Conservation (phyloP, 2,329 filamentous ascomycete genomes). For the Penicillium janthinellum region DNA sequence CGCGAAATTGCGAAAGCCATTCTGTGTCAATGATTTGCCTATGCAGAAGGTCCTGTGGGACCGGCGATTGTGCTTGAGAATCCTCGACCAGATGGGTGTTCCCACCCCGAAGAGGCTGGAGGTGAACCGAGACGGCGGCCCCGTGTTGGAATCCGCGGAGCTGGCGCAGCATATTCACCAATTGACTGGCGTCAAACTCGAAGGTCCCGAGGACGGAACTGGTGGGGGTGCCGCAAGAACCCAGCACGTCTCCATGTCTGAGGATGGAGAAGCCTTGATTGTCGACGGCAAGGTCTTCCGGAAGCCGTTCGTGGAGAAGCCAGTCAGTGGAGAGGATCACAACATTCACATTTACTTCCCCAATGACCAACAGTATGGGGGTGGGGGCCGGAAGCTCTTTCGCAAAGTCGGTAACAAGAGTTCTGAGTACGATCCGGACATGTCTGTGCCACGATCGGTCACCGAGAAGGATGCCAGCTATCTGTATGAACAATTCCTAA, state of each 20-base stretch:
- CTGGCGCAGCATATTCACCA: conserved; percentile 78
- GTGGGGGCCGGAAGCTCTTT: conserved; percentile 89
- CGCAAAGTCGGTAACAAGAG: conserved; percentile 99
- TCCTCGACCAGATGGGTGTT: conserved; percentile 86
- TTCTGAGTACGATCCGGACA: conserved; percentile 82
- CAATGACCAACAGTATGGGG: conserved; percentile 69
- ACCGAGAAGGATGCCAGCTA: conserved; percentile 81
- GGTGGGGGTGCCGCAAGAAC: conserved; percentile 60
- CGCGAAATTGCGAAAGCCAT: conserved; percentile 87
- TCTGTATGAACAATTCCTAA: conserved; percentile 95
- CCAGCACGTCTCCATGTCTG: conserved; percentile 77
- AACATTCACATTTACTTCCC: conserved; percentile 99
- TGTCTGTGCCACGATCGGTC: conserved; percentile 76
- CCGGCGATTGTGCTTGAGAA: conserved; percentile 80
- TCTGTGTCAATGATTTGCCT: conserved; percentile 94
- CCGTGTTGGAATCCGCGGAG: conserved; percentile 73
- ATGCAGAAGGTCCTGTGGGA: conserved; percentile 99
- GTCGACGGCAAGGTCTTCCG: conserved; percentile 80
- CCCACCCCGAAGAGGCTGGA: conserved; percentile 87
- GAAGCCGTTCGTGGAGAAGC: conserved; percentile 98
- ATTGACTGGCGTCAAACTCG: conserved; percentile 74
- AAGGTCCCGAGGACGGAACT: conserved; percentile 69
- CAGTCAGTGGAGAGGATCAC: conserved; percentile 96
- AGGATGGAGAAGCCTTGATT: conserved; percentile 82
- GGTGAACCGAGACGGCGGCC: conserved; percentile 90